phyloP scores from a whole-genome alignment of 768 basidiomycete genomes.

The Trametes coccinea region DNA sequence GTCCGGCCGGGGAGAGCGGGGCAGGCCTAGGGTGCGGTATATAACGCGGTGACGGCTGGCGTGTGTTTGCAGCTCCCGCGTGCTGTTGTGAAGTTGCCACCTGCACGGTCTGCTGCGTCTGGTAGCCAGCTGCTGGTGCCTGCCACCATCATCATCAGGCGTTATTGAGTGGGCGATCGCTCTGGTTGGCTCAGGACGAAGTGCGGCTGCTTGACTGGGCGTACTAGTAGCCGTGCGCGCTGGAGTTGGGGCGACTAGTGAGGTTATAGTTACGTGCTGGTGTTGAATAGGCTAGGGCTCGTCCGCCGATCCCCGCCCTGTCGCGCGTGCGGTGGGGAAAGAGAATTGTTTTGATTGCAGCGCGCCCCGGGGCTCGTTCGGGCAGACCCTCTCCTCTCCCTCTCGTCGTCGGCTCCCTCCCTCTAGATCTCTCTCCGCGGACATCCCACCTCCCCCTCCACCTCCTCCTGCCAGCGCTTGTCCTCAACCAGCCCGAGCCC shows the following conservation, averaged over 20 bases:
- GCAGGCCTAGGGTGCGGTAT: neutral
- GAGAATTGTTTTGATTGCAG: neutral
- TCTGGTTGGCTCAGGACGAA: too few relatives aligned
- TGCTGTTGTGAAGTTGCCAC: neutral
- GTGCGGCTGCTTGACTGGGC: neutral
- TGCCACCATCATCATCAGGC: too few relatives aligned
- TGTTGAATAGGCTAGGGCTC: neutral
- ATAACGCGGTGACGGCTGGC: neutral
- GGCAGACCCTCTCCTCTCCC: neutral
- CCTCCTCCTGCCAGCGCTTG: neutral
- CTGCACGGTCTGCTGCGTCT: neutral
- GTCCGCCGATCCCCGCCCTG: slow-evolving; percentile 3
- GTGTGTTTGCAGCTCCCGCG: neutral
- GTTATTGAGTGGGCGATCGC: too few relatives aligned
- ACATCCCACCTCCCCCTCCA: slow-evolving; percentile 5
- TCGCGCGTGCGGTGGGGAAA: neutral
- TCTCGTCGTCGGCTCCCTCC: neutral
- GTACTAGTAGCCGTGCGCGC: too few relatives aligned
- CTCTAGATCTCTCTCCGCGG: slow-evolving; percentile 15
- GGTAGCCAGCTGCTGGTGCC: too few relatives aligned
- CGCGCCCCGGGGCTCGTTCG: neutral
- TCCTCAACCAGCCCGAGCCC: neutral
- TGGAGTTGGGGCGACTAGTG: too few relatives aligned
- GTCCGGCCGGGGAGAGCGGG: too few relatives aligned
- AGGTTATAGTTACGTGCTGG: neutral